These are phyloP conservation scores for Spiraea crenata DNA, from an alignment of 331 rosid species.

Conservation along the genomic window DNA sequence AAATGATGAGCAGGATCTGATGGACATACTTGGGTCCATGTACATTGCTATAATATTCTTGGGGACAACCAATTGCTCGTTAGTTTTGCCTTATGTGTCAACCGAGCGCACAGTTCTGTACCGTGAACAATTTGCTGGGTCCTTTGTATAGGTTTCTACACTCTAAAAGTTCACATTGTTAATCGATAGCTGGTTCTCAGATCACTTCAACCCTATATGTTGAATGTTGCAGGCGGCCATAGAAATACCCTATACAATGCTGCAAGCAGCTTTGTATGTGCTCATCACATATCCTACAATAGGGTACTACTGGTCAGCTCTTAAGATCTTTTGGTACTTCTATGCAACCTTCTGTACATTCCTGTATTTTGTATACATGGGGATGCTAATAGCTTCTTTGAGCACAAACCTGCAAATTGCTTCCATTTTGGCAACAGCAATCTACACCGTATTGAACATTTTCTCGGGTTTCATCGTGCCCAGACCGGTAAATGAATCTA, in stretches of 20 bases:
- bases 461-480: slow-evolving; percentile 89
- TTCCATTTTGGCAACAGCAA: slow-evolving; percentile 56
- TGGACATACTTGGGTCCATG: slow-evolving; percentile 76
- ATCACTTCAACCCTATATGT: neutral
- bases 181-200: too few species aligned
- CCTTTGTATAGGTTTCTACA: slow-evolving; percentile 71
- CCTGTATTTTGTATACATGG: slow-evolving; percentile 70
- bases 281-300: slow-evolving; percentile 78
- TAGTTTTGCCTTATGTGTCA: slow-evolving; percentile 62
- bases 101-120: slow-evolving; percentile 72
- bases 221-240: slow-evolving; percentile 56
- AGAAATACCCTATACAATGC: slow-evolving; percentile 76
- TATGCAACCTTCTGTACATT: slow-evolving; percentile 77
- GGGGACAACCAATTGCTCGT: slow-evolving; percentile 68
- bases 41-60: slow-evolving; percentile 69
- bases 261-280: slow-evolving; percentile 61
- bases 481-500: slow-evolving; percentile 59
- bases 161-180: neutral
- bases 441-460: slow-evolving; percentile 80
- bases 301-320: slow-evolving; percentile 59
- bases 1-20: slow-evolving; percentile 74
- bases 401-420: slow-evolving; percentile 65
- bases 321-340: slow-evolving; percentile 78
- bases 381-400: slow-evolving; percentile 73
- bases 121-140: slow-evolving; percentile 84